Conservation (phyloP, 305 asterid species). For the Ajuga reptans region DNA sequence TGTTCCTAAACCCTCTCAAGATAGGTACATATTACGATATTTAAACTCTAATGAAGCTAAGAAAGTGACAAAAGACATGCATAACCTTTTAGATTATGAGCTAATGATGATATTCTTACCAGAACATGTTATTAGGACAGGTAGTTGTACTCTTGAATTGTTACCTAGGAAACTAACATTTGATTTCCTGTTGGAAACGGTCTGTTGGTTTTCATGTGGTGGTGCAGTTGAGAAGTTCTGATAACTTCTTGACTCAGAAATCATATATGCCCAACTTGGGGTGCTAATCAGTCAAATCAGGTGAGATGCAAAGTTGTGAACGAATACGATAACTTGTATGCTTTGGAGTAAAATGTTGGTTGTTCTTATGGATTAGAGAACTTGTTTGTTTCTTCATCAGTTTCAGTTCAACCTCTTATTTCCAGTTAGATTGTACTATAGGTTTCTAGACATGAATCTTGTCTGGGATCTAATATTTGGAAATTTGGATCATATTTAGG, state of each 20-base stretch:
- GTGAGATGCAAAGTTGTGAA: slow-evolving; percentile 28
- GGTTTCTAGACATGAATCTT: not conserved
- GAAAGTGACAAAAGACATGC: slow-evolving; percentile 16
- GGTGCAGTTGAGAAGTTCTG: slow-evolving; percentile 51
- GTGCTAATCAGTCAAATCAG: slow-evolving; percentile 41
- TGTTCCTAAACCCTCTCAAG: slow-evolving; percentile 19
- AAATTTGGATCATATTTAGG: slow-evolving; percentile 8
- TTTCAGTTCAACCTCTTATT: slow-evolving; percentile 17
- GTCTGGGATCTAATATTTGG: not conserved
- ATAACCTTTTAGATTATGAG: not conserved
- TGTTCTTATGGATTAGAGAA: slow-evolving; percentile 5
- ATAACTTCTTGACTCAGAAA: slow-evolving; percentile 51
- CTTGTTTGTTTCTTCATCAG: slow-evolving; percentile 15
- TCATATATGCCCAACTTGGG: slow-evolving; percentile 21
- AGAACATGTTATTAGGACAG: slow-evolving; percentile 26
- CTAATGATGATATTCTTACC: slow-evolving; percentile 21
- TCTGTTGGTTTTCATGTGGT: slow-evolving; percentile 43
- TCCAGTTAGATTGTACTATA: not conserved
- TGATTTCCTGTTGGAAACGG: slow-evolving; percentile 29
- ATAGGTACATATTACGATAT: slow-evolving; percentile 18
- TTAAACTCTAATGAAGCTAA: slow-evolving; percentile 21
- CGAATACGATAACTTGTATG: slow-evolving; percentile 6
- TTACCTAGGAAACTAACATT: slow-evolving; percentile 22
- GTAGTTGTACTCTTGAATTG: slow-evolving; percentile 27
- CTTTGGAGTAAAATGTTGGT: not conserved